phyloP scores from a whole-genome alignment of 2,329 filamentous ascomycete genomes.

The Pyrenochaeta sp. region DNA sequence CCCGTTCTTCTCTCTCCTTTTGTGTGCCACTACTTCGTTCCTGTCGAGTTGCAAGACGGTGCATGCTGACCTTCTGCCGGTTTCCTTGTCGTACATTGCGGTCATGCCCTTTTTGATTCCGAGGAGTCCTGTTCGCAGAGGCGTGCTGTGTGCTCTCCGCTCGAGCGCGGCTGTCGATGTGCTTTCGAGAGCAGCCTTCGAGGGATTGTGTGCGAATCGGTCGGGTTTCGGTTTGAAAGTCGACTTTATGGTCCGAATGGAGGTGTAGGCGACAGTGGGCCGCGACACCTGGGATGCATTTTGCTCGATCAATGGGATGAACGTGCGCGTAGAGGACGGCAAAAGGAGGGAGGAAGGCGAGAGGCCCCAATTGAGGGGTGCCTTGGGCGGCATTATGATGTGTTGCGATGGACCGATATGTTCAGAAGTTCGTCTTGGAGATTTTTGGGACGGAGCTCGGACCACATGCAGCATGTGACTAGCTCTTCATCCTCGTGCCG shows the following conservation, averaged over 20 bases:
- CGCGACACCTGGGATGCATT: slow-evolving; percentile 14
- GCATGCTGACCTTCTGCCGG: slow-evolving; percentile 80
- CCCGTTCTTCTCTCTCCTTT: slow-evolving; percentile 80
- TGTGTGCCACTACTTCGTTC: slow-evolving; percentile 87
- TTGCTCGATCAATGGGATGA: slow-evolving; percentile 28
- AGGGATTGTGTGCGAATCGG: slow-evolving; percentile 62
- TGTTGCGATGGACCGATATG: slow-evolving; percentile 8
- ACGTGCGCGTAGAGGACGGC: slow-evolving; percentile 33
- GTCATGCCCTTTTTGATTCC: slow-evolving; percentile 97
- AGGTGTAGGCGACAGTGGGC: slow-evolving; percentile 27
- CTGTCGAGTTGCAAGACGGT: slow-evolving; percentile 94
- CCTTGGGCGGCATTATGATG: slow-evolving; percentile 42
- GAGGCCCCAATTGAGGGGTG: slow-evolving; percentile 44
- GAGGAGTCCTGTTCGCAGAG: slow-evolving; percentile 79
- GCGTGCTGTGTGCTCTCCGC: slow-evolving; percentile 64
- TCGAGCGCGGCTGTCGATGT: slow-evolving; percentile 66
- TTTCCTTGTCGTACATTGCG: slow-evolving; percentile 78
- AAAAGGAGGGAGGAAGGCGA: slow-evolving; percentile 38
- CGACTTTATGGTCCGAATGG: slow-evolving; percentile 60
- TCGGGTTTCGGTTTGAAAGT: slow-evolving; percentile 59
- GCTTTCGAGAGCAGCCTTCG: slow-evolving; percentile 61
- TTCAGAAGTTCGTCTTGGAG: slow-evolving; percentile 26
- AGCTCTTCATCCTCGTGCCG: not conserved
- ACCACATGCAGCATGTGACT: slow-evolving; percentile 11
- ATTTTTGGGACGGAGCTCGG: slow-evolving; percentile 24